phyloP scores from a whole-genome alignment of 495 filamentous ascomycete species.

The Tuber melanosporum region DNA sequence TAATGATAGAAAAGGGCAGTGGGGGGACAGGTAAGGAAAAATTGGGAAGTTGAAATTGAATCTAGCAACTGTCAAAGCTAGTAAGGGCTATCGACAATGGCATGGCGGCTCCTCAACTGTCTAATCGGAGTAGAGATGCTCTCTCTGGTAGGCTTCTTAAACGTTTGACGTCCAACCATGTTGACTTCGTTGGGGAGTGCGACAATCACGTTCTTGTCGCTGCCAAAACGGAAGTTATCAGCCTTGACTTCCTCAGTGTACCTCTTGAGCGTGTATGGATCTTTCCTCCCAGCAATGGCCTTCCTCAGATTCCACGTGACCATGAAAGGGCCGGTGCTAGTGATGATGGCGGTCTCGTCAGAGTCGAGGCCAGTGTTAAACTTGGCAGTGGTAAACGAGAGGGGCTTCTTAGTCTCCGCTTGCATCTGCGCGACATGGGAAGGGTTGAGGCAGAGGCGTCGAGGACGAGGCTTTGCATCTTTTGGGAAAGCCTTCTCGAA shows the following conservation, averaged over 20 bases:
- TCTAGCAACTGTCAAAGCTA: conserved; percentile 4
- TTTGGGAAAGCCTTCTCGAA: conserved; percentile 92
- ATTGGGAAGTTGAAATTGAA: background rate
- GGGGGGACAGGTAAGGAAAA: background rate
- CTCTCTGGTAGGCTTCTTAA: conserved; percentile 85
- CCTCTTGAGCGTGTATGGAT: conserved; percentile 92
- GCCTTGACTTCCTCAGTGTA: conserved; percentile 93
- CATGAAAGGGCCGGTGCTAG: conserved; percentile 95
- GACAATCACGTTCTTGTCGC: conserved; percentile 95
- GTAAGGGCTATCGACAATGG: conserved; percentile 40
- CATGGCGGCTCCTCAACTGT: conserved; percentile 30
- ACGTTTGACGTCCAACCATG: conserved; percentile 78
- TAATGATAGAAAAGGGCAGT: background rate
- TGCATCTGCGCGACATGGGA: conserved; percentile 93
- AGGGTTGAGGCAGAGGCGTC: conserved; percentile 78
- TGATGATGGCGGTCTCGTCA: conserved; percentile 84
- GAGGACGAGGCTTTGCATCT: conserved; percentile 86
- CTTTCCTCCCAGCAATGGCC: conserved; percentile 66
- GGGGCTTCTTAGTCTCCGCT: conserved; percentile 78
- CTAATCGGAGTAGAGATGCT: conserved; percentile 64
- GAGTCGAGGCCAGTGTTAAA: conserved; percentile 86
- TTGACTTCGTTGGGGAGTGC: conserved; percentile 95
- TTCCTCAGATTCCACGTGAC: conserved; percentile 94
- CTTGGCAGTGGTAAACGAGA: conserved; percentile 81
- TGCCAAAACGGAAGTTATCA: conserved; percentile 97